These are phyloP conservation scores for Colletotrichum sp. DNA, from an alignment of 2,329 filamentous ascomycete genomes.

Conservation along the genomic window DNA sequence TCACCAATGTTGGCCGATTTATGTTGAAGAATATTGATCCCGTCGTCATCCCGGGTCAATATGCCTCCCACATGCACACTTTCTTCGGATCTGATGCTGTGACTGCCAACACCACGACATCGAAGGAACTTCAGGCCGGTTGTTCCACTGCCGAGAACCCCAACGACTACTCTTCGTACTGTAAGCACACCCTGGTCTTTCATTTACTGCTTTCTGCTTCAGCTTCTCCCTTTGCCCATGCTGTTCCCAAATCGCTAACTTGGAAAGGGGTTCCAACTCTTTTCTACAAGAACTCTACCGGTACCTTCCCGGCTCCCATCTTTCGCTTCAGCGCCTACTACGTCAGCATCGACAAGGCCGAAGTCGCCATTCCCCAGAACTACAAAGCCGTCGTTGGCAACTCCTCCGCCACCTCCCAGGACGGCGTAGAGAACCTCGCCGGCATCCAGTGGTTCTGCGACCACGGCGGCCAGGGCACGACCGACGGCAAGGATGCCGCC, in stretches of 20 bases:
- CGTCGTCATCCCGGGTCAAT: conserved; percentile 32
- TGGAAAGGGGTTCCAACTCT: conserved; percentile 42
- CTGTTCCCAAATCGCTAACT: neutral
- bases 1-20: conserved; percentile 26
- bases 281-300: conserved; percentile 35
- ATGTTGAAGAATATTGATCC: conserved; percentile 38
- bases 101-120: conserved; percentile 31
- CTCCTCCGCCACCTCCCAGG: conserved; percentile 34
- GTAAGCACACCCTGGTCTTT: conserved; percentile 16
- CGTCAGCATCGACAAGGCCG: conserved; percentile 42
- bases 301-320: conserved; percentile 31
- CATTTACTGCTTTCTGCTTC: too few species aligned
- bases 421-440: conserved; percentile 5
- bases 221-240: too few species aligned
- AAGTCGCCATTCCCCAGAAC: conserved; percentile 49
- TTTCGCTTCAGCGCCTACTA: conserved; percentile 51
- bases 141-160: conserved; percentile 50
- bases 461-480: conserved; percentile 37
- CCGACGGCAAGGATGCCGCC: conserved; percentile 12
- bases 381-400: conserved; percentile 44
- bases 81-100: conserved; percentile 38
- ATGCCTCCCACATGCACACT: conserved; percentile 36
- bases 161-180: conserved; percentile 52
- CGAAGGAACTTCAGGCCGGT: conserved; percentile 39
- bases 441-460: conserved; percentile 34